phyloP scores from a whole-genome alignment of 768 basidiomycete species.

The Hygrophoropsis aurantiaca region DNA sequence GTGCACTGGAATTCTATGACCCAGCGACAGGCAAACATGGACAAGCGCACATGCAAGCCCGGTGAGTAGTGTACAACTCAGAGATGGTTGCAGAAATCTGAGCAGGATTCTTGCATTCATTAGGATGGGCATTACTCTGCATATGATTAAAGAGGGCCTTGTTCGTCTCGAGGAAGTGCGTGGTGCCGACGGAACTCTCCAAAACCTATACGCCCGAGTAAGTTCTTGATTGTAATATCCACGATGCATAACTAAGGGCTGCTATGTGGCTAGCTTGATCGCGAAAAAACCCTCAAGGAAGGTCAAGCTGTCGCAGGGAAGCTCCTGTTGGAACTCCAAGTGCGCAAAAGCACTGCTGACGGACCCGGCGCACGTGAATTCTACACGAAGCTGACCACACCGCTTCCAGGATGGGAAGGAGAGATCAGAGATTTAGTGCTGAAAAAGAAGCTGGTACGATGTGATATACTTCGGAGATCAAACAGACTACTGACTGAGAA shows the following conservation, averaged over 20 bases:
- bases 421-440: slow-evolving; percentile 78
- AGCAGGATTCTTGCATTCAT: background rate
- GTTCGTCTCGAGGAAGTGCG: slow-evolving; percentile 70
- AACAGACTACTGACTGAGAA: background rate
- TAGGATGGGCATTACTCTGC: slow-evolving; percentile 81
- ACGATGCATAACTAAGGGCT: background rate
- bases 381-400: slow-evolving; percentile 79
- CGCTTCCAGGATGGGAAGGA: slow-evolving; percentile 67
- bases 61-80: slow-evolving; percentile 41
- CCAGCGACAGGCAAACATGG: slow-evolving; percentile 80
- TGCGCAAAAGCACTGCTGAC: slow-evolving; percentile 84
- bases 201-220: slow-evolving; percentile 71
- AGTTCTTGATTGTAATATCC: slow-evolving; percentile 18
- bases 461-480: background rate
- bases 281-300: slow-evolving; percentile 59
- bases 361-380: slow-evolving; percentile 75
- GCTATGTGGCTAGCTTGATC: slow-evolving; percentile 56
- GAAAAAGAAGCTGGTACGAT: slow-evolving; percentile 70
- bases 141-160: slow-evolving; percentile 70
- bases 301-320: slow-evolving; percentile 71
- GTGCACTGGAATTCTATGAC: slow-evolving; percentile 82
- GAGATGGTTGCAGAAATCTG: slow-evolving; percentile 4
- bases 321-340: slow-evolving; percentile 77
- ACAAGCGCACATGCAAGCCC: slow-evolving; percentile 89
- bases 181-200: slow-evolving; percentile 52